Conservation (phyloP, 1,284 basidiomycete species). For the Cryptococcus neoformans region DNA sequence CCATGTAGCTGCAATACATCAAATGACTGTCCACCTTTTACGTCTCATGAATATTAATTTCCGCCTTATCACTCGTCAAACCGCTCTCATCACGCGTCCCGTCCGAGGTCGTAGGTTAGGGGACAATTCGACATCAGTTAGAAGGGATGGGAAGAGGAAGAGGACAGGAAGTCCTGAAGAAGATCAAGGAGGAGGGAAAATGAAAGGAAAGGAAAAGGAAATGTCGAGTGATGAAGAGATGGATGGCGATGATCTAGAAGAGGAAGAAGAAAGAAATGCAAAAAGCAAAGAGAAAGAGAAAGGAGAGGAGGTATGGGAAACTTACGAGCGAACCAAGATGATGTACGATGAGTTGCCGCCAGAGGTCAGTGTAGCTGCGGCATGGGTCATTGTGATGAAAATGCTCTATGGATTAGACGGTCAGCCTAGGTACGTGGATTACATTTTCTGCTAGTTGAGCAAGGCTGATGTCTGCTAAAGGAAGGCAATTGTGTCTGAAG, state of each 20-base stretch:
- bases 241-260: neutral
- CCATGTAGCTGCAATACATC: conserved; percentile 55
- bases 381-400: conserved; percentile 69
- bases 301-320: conserved; percentile 1
- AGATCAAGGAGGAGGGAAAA: no score
- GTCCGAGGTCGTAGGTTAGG: neutral
- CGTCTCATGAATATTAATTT: conserved; percentile 35
- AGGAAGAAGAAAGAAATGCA: neutral
- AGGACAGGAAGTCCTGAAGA: no score
- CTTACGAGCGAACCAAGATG: conserved; percentile 17
- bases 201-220: no score
- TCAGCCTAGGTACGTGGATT: conserved; percentile 54
- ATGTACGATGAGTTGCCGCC: conserved; percentile 56
- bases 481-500: conserved; percentile 11
- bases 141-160: no score
- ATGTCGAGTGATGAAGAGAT: no score
- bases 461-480: neutral
- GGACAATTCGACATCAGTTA: no score
- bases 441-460: neutral
- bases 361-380: conserved; percentile 68
- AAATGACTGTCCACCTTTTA: conserved; percentile 28
- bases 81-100: conserved; percentile 25
- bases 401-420: conserved; percentile 80
- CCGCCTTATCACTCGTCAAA: conserved; percentile 37
- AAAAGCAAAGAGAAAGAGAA: neutral